Conservation (phyloP, 805 yeast species). For the Priceomyces melissophilus region DNA sequence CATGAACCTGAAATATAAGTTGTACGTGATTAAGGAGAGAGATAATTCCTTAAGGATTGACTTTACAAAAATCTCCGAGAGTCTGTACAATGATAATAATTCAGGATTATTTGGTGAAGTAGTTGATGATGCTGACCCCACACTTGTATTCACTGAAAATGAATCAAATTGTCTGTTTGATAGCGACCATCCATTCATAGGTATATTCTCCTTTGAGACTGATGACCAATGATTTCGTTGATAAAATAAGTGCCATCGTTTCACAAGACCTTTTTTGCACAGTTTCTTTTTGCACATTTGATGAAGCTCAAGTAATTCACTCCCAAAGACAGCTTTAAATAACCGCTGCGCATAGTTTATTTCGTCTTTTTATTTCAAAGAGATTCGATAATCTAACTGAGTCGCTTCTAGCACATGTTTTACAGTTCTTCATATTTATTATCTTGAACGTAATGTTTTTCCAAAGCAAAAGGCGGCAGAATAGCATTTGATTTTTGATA, state of each 20-base stretch:
- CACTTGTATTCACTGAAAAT: slow-evolving; percentile 47
- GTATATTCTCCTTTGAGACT: slow-evolving; percentile 50
- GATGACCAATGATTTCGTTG: slow-evolving; percentile 23
- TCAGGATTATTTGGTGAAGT: slow-evolving; percentile 1
- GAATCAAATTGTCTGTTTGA: slow-evolving; percentile 55
- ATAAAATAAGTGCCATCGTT: not conserved
- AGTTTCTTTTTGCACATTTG: no score
- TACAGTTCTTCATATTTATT: not conserved
- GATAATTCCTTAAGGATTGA: slow-evolving; percentile 47
- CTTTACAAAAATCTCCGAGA: slow-evolving; percentile 41
- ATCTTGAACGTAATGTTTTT: not conserved
- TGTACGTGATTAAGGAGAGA: slow-evolving; percentile 47
- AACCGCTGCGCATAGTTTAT: no score
- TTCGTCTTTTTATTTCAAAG: not conserved
- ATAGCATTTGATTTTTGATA: no score
- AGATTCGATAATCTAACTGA: not conserved
- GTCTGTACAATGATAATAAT: not conserved
- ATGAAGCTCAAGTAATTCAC: no score
- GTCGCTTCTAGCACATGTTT: not conserved
- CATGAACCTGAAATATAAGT: slow-evolving; percentile 44
- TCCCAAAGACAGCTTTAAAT: no score
- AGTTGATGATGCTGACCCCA: slow-evolving; percentile 36
- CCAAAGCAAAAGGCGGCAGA: not conserved
- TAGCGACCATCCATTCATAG: slow-evolving; percentile 50
- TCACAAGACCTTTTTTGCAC: no score